Evolutionary conservation across 345 rosid species (phyloP).

Genomic region (Populus tremula): DNA sequence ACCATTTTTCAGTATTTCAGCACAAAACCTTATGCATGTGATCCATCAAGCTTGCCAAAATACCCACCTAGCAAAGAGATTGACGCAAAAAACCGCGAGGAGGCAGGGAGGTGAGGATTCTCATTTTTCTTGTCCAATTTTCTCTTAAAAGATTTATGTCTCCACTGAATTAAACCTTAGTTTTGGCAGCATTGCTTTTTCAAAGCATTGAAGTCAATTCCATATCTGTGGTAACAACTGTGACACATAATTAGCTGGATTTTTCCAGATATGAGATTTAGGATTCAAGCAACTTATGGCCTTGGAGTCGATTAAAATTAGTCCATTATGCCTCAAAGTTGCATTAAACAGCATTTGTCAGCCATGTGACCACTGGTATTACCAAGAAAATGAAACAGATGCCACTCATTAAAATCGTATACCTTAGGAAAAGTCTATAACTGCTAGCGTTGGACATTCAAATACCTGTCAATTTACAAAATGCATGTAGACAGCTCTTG

Average conservation of each 20-base stretch:
- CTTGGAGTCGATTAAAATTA: neutral
- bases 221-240: neutral
- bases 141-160: neutral
- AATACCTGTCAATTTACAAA: neutral
- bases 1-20: constrained; percentile 70
- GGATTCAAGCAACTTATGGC: neutral
- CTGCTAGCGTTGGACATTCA: neutral
- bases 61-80: constrained; percentile 96
- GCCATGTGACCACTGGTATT: neutral
- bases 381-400: constrained; percentile 4
- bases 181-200: neutral
- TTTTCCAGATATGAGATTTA: neutral
- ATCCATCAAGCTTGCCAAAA: constrained; percentile 84
- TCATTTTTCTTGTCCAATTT: neutral
- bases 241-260: neutral
- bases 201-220: neutral
- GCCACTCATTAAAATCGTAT: neutral
- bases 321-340: neutral
- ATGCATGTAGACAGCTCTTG: neutral
- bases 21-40: constrained; percentile 82
- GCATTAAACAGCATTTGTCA: neutral
- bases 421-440: neutral
- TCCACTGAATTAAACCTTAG: neutral
- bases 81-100: constrained; percentile 82
- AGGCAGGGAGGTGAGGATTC: constrained; percentile 55